A percentile compares a stretch with the other conserved stretches of the same genome.
Evolutionary conservation across 2,329 filamentous ascomycete genomes (phyloP).

Genomic region (Colletotrichum destructivum): DNA sequence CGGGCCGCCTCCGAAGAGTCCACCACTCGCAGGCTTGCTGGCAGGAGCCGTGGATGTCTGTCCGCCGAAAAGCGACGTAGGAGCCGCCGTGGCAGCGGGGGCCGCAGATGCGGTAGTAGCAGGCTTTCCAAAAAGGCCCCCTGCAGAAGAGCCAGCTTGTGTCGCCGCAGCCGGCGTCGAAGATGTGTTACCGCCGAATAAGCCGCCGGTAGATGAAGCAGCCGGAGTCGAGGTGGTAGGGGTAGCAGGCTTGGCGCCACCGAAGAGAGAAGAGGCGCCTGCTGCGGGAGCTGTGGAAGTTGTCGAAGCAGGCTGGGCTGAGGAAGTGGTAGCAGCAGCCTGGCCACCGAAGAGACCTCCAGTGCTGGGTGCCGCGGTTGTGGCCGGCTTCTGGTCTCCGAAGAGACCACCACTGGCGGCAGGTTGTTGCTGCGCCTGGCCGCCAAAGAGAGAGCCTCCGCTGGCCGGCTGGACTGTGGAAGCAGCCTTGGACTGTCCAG

Average conservation of each 20-base stretch:
- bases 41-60: conserved; percentile 52
- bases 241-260: conserved; percentile 56
- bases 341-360: conserved; percentile 41
- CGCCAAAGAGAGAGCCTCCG: conserved; percentile 43
- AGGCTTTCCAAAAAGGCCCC: conserved; percentile 49
- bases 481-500: conserved; percentile 48
- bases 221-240: conserved; percentile 47
- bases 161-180: conserved; percentile 52
- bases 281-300: conserved; percentile 43
- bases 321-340: conserved; percentile 35
- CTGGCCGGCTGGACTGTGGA: conserved; percentile 41
- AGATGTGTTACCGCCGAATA: conserved; percentile 61
- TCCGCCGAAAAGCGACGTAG: conserved; percentile 53
- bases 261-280: conserved; percentile 55
- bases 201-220: conserved; percentile 43
- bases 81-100: conserved; percentile 48
- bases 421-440: conserved; percentile 28
- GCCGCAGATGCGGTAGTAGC: conserved; percentile 48
- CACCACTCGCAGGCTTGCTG: conserved; percentile 50
- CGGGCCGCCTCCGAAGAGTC: conserved; percentile 52
- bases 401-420: conserved; percentile 46
- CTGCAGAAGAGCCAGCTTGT: conserved; percentile 46
- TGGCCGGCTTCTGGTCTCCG: conserved; percentile 40
- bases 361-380: conserved; percentile 22
- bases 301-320: conserved; percentile 49